A percentile compares a stretch with the other conserved stretches of the same genome.
Evolutionary conservation across 2,329 filamentous ascomycete species (phyloP).

Genomic region (Tolypocladium inflatum): DNA sequence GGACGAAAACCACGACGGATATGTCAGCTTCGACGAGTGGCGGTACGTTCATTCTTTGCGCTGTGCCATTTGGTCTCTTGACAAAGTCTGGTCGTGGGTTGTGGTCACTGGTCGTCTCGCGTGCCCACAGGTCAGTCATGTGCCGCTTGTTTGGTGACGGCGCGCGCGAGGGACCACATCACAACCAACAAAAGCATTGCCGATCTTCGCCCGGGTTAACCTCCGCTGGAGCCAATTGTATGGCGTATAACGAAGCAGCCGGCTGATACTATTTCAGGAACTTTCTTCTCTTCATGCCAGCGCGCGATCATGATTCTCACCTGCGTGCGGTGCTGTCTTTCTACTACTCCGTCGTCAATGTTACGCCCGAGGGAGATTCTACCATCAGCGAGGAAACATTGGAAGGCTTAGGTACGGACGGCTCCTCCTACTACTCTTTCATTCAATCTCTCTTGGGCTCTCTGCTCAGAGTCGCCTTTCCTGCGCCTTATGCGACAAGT

Average conservation of each 20-base stretch:
- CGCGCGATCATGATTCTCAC: conserved; percentile 52
- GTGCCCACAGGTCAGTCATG: conserved; percentile 13
- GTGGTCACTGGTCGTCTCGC: conserved; percentile 5
- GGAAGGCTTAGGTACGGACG: conserved; percentile 85
- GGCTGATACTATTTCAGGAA: conserved; percentile 45
- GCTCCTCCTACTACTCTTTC: conserved; percentile 44
- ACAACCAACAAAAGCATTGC: background rate
- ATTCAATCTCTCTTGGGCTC: conserved; percentile 66
- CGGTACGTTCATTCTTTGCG: conserved; percentile 51
- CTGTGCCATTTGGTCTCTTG: background rate
- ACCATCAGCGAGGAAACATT: conserved; percentile 83
- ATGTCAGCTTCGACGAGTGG: conserved; percentile 91
- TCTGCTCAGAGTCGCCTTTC: conserved; percentile 57
- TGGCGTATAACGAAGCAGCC: conserved; percentile 1
- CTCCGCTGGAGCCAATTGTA: background rate
- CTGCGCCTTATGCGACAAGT: conserved; percentile 24
- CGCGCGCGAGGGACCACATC: background rate
- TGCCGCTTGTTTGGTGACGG: conserved; percentile 6
- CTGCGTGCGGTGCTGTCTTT: conserved; percentile 81
- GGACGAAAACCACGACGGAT: conserved; percentile 80
- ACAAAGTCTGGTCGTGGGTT: background rate
- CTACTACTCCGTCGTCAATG: conserved; percentile 79
- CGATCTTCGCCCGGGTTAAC: background rate
- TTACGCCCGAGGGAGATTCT: conserved; percentile 92
- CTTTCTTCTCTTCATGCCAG: conserved; percentile 83